These are phyloP conservation scores for Corniculantispora saksenae DNA, from an alignment of 2,329 filamentous ascomycete genomes.

Conservation along the genomic window DNA sequence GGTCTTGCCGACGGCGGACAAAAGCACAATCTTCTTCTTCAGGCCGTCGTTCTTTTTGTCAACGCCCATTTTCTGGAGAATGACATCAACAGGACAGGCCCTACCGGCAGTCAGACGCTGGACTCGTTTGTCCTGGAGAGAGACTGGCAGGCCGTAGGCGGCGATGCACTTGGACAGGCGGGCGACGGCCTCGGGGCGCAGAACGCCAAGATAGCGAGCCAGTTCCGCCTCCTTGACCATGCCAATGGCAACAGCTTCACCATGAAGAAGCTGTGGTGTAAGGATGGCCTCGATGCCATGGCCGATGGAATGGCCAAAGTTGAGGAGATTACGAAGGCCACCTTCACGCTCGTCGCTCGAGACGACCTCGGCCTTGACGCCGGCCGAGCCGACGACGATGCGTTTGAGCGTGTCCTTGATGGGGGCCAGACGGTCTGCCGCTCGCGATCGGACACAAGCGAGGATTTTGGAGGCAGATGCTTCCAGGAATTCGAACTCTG, in stretches of 20 bases:
- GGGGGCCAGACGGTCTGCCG: constrained; percentile 62
- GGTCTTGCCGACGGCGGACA: constrained; percentile 86
- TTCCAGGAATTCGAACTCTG: constrained; percentile 83
- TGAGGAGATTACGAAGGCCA: constrained; percentile 88
- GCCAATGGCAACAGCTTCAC: constrained; percentile 92
- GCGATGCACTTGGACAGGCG: constrained; percentile 89
- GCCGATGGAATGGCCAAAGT: constrained; percentile 97
- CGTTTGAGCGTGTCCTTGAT: constrained; percentile 72
- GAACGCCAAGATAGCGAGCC: constrained; percentile 81
- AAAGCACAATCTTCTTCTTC: constrained; percentile 92
- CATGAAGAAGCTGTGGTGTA: constrained; percentile 92
- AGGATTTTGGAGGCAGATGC: constrained; percentile 77
- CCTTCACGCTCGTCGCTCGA: constrained; percentile 93
- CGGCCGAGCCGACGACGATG: constrained; percentile 86
- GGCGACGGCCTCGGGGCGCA: constrained; percentile 84
- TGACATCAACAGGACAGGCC: constrained; percentile 78
- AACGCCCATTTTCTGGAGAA: constrained; percentile 92
- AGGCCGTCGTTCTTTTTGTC: constrained; percentile 98
- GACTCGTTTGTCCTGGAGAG: constrained; percentile 79
- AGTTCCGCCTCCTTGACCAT: constrained; percentile 98
- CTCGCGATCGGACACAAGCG: constrained; percentile 34
- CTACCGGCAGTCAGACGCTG: constrained; percentile 82
- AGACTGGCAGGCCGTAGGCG: constrained; percentile 88
- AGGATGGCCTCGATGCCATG: constrained; percentile 95
- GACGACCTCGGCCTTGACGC: constrained; percentile 91